Evolutionary conservation across 345 rosid species (phyloP).

Genomic region (Salix dunnii): DNA sequence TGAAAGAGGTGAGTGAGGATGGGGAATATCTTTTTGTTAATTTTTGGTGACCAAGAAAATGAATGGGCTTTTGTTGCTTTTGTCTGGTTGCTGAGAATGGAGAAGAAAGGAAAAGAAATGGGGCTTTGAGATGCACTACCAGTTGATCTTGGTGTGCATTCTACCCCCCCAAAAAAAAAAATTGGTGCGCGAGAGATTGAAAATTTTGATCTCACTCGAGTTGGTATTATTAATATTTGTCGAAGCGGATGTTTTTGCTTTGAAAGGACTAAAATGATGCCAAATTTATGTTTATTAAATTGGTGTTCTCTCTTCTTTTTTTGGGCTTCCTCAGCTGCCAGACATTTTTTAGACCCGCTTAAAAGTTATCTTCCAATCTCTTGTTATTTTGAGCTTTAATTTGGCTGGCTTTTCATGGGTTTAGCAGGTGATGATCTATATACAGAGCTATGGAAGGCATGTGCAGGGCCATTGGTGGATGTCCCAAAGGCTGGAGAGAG

Average conservation of each 20-base stretch:
- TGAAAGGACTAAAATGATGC: background rate
- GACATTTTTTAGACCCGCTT: background rate
- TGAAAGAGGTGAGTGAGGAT: slow-evolving; percentile 11
- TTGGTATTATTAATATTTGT: too few relatives aligned
- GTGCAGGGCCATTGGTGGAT: slow-evolving; percentile 83
- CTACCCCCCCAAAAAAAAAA: too few relatives aligned
- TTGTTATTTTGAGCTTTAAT: background rate
- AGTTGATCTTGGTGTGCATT: background rate
- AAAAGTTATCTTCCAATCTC: background rate
- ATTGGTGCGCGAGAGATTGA: background rate
- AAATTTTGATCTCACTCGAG: background rate
- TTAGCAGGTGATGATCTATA: slow-evolving; percentile 48
- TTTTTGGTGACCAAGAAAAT: background rate
- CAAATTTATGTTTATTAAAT: slow-evolving; percentile 3
- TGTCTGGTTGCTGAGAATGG: slow-evolving; percentile 20
- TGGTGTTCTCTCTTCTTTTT: background rate
- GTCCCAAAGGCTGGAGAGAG: slow-evolving; percentile 56
- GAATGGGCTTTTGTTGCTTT: slow-evolving; percentile 10
- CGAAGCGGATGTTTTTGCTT: background rate
- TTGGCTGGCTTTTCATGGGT: slow-evolving; percentile 22
- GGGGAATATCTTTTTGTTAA: slow-evolving; percentile 15
- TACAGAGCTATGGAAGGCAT: slow-evolving; percentile 74
- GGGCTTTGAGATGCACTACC: background rate
- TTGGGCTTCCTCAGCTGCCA: slow-evolving; percentile 19
- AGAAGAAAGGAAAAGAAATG: background rate